Percentiles rank a stretch among this genome's conserved stretches.
These are phyloP conservation scores for Tricholoma flavovirens DNA, from an alignment of 768 basidiomycete species.

Conservation along the genomic window DNA sequence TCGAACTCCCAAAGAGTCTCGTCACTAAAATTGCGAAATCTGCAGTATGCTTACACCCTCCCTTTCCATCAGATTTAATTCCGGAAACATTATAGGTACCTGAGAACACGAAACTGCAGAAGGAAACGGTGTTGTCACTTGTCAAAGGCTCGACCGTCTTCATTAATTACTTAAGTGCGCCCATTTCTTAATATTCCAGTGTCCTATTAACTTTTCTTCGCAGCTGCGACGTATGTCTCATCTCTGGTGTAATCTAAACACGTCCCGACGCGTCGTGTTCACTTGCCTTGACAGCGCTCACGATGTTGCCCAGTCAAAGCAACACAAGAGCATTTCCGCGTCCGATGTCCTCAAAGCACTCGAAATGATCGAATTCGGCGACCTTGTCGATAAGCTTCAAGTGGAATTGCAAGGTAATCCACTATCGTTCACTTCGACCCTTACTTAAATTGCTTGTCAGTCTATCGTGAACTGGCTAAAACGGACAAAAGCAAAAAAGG, in stretches of 20 bases:
- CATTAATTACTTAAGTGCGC: slow-evolving; percentile 86
- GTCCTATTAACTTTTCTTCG: background rate
- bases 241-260: background rate
- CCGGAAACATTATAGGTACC: slow-evolving; percentile 50
- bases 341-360: slow-evolving; percentile 87
- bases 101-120: slow-evolving; percentile 80
- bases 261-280: slow-evolving; percentile 11
- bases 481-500: slow-evolving; percentile 50
- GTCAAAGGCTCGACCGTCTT: slow-evolving; percentile 91
- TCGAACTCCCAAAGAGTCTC: slow-evolving; percentile 78
- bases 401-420: slow-evolving; percentile 53
- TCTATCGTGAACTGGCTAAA: slow-evolving; percentile 60
- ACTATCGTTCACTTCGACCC: background rate
- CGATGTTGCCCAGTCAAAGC: slow-evolving; percentile 82
- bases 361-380: slow-evolving; percentile 71
- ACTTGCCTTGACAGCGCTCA: slow-evolving; percentile 58
- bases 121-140: slow-evolving; percentile 81
- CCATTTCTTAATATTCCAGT: background rate
- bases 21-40: slow-evolving; percentile 84
- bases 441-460: slow-evolving; percentile 27
- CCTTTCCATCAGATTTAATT: background rate
- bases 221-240: slow-evolving; percentile 45
- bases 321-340: slow-evolving; percentile 78
- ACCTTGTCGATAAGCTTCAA: slow-evolving; percentile 58
- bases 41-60: slow-evolving; percentile 45